Base-by-base conservation (phyloP, 140 eudicot species). In the Anethum foeniculum region DNA sequence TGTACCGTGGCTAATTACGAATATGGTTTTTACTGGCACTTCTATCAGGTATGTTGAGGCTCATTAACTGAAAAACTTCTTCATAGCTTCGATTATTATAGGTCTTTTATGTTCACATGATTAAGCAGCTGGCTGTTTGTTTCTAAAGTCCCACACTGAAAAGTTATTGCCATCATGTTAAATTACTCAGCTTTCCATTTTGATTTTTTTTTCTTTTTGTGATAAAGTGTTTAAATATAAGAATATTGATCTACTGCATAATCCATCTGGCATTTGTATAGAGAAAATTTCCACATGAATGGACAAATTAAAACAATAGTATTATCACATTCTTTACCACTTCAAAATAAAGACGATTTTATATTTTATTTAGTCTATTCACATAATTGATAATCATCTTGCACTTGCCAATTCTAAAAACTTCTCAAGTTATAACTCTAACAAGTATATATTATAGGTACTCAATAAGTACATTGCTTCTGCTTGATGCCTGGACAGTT, bases 1-100 rank as follows among this genome's bases (percentile, higher is more conserved):
- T 96, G 99, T 85, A 96, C 99, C 41, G 97, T 96, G 79, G 99
- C 99, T 54, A 96, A 96, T 78, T 96, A 96, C 52, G 99, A 96
- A 80, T 96, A 96, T 83, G 99, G 97, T 71, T 96, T 96, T 80
- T 96, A 84, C 88, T 96, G 99, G 99, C 99, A 96, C 84, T 96
- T 96, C 82, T 96, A 96, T 72, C 99, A 96, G 97, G 99, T 81
- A 77, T 85, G 91, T 85, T 81, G 71, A 74, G 71, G 47, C 75
- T 74, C 64, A 79, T 67, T 32, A 19, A 44, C 71, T 64, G 23
- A 47, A 69, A 65, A 71, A 58, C 64, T 75, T 74, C 27, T 5
- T 34, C 41, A 41, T 71, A 49, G 5, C 58, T 21, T 49, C 28
- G 6, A 39, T 44, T 15, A 56, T 48, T 25, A 49, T 76, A 27